Percentiles rank a stretch among this genome's conserved stretches.
These are phyloP conservation scores for Nakaseomyces kungkrabaensis DNA, from an alignment of 1,139 yeast species.

Conservation along the genomic window DNA sequence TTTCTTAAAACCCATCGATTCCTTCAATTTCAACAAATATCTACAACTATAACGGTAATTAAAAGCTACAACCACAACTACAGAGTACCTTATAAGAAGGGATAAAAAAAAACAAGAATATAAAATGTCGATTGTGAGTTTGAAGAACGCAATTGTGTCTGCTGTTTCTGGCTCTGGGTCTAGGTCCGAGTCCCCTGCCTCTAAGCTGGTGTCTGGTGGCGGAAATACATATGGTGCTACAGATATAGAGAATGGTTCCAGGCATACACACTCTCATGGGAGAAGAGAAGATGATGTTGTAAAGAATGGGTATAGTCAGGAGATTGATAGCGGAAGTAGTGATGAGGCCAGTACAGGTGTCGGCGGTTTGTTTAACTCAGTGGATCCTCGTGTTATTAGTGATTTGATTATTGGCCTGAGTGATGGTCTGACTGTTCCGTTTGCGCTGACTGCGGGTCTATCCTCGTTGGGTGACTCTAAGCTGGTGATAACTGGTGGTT, in stretches of 20 bases:
- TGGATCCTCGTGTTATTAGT: conserved; percentile 67
- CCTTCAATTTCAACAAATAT: too few relatives aligned
- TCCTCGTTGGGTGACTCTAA: conserved; percentile 67
- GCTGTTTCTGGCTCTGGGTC: conserved; percentile 5
- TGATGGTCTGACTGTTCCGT: conserved; percentile 77
- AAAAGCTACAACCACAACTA: too few relatives aligned
- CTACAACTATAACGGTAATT: too few relatives aligned
- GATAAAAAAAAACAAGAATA: not conserved
- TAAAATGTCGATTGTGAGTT: conserved; percentile 29
- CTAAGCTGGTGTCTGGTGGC: conserved; percentile 6
- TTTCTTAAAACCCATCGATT: too few relatives aligned
- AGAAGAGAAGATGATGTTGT: not conserved
- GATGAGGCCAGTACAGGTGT: not conserved
- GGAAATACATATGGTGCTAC: conserved; percentile 1
- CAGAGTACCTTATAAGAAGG: not conserved
- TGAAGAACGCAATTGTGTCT: conserved; percentile 29
- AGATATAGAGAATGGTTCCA: not conserved
- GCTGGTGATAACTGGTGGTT: conserved; percentile 74
- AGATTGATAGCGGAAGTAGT: not conserved
- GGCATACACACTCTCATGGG: not conserved
- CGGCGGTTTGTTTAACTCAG: conserved; percentile 23
- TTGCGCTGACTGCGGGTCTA: conserved; percentile 74
- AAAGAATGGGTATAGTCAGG: not conserved
- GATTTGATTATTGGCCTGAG: conserved; percentile 71
- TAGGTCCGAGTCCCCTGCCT: not conserved